Percentiles rank a stretch among this genome's conserved stretches.
phyloP scores from a whole-genome alignment of 352 stramenopile genomes.

The Hyaloperonospora brassicae region DNA sequence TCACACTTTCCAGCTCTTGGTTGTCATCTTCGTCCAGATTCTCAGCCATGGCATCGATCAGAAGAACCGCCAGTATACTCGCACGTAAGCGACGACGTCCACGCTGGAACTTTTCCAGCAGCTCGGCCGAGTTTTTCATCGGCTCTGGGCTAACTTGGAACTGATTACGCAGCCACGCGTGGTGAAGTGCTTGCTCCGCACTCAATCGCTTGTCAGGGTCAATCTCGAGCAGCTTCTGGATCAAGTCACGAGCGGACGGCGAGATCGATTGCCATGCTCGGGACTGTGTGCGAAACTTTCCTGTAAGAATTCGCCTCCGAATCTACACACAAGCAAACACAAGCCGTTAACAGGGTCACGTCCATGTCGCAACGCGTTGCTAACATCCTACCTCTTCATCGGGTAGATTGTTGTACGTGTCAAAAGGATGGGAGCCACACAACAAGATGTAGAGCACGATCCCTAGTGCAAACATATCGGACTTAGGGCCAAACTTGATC shows the following conservation, averaged over 20 bases:
- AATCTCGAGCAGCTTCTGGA: slow-evolving; percentile 58
- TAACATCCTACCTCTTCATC: slow-evolving; percentile 53
- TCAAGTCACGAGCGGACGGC: slow-evolving; percentile 52
- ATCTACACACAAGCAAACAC: slow-evolving; percentile 36
- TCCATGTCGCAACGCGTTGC: neutral
- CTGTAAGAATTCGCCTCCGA: slow-evolving; percentile 66
- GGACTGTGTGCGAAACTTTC: slow-evolving; percentile 64
- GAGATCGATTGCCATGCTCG: slow-evolving; percentile 71
- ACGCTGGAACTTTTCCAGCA: slow-evolving; percentile 74
- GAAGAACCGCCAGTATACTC: slow-evolving; percentile 69
- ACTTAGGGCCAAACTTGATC: slow-evolving; percentile 58
- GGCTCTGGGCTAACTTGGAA: slow-evolving; percentile 46
- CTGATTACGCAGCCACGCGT: slow-evolving; percentile 63
- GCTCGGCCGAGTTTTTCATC: slow-evolving; percentile 58
- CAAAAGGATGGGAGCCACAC: slow-evolving; percentile 78
- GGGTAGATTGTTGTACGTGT: slow-evolving; percentile 79
- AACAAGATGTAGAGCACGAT: slow-evolving; percentile 81
- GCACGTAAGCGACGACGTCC: slow-evolving; percentile 64
- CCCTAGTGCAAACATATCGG: slow-evolving; percentile 78
- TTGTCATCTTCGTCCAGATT: slow-evolving; percentile 32
- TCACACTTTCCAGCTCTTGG: slow-evolving; percentile 29
- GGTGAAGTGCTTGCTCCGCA: slow-evolving; percentile 50
- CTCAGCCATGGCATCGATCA: slow-evolving; percentile 49
- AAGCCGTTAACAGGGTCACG: slow-evolving; percentile 1
- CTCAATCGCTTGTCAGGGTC: slow-evolving; percentile 61